A percentile compares a stretch with the other conserved stretches of the same genome.
These are phyloP conservation scores for Cornus suecica DNA, from an alignment of 148 eudicot genomes.

Conservation along the genomic window DNA sequence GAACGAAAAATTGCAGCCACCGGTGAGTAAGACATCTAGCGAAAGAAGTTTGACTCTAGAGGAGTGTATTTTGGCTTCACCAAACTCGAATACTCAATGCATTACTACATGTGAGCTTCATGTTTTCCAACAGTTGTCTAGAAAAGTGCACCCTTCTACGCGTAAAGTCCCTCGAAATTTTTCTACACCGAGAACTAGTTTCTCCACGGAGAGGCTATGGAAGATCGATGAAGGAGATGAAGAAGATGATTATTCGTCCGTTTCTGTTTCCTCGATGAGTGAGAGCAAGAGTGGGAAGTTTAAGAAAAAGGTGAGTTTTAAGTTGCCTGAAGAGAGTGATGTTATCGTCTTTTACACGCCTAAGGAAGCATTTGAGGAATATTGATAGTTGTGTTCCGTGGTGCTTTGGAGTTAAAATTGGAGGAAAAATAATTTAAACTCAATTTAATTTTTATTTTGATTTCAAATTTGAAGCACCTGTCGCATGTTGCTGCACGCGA, in stretches of 20 bases:
- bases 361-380: constrained; percentile 7
- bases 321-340: constrained; percentile 23
- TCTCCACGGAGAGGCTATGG: neutral
- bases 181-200: constrained; percentile 19
- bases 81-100: neutral
- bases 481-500: too few relatives aligned
- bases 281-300: constrained; percentile 8
- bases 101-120: neutral
- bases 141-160: constrained; percentile 9
- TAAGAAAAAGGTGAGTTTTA: constrained; percentile 21
- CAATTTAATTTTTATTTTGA: too few relatives aligned
- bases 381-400: too few relatives aligned
- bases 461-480: too few relatives aligned
- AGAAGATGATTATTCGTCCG: neutral
- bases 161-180: neutral
- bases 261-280: neutral
- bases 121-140: neutral
- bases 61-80: neutral
- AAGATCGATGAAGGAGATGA: constrained; percentile 10
- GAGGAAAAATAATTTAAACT: too few relatives aligned
- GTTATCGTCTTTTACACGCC: constrained; percentile 20
- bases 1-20: neutral
- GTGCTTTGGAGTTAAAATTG: too few relatives aligned
- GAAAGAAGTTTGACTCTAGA: neutral
- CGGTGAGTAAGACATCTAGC: neutral